Percentiles rank a stretch among this genome's conserved stretches.
Conservation (phyloP, 495 filamentous ascomycete genomes). For the Lasiosphaeria ovina region DNA sequence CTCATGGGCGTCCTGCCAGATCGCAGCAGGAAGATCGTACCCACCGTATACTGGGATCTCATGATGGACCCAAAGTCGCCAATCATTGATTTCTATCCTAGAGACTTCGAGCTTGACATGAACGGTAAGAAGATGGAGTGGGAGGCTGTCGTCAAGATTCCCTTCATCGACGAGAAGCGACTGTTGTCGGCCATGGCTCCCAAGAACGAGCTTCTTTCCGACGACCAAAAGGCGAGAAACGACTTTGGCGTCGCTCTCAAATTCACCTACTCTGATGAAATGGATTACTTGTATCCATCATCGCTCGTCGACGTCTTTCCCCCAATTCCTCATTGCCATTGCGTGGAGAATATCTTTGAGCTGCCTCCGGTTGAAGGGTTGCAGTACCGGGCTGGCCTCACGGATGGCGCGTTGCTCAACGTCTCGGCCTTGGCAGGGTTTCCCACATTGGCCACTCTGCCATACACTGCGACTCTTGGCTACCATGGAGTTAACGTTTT, state of each 20-base stretch:
- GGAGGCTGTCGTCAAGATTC: constrained; percentile 99
- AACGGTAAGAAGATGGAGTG: constrained; percentile 99
- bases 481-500: constrained; percentile 97
- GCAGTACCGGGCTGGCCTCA: constrained; percentile 78
- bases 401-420: constrained; percentile 84
- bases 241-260: constrained; percentile 89
- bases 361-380: constrained; percentile 88
- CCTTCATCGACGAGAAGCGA: constrained; percentile 91
- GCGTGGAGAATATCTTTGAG: constrained; percentile 93
- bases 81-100: constrained; percentile 97
- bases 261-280: constrained; percentile 77
- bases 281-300: constrained; percentile 78
- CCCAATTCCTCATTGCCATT: constrained; percentile 80
- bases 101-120: constrained; percentile 98
- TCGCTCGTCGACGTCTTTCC: constrained; percentile 90
- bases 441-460: constrained; percentile 79
- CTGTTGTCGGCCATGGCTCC: constrained; percentile 81
- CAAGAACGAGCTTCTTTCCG: constrained; percentile 70
- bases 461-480: constrained; percentile 72
- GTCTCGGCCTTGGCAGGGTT: constrained; percentile 84
- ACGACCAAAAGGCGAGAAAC: constrained; percentile 77
- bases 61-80: constrained; percentile 92
- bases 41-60: constrained; percentile 77
- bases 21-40: constrained; percentile 94
- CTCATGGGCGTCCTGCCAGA: constrained; percentile 98